Evolutionary conservation across 108 stramenopile species (phyloP), one percentile per base, ranked within the genome.

Genomic region (Licmophora abbreviata): DNA sequence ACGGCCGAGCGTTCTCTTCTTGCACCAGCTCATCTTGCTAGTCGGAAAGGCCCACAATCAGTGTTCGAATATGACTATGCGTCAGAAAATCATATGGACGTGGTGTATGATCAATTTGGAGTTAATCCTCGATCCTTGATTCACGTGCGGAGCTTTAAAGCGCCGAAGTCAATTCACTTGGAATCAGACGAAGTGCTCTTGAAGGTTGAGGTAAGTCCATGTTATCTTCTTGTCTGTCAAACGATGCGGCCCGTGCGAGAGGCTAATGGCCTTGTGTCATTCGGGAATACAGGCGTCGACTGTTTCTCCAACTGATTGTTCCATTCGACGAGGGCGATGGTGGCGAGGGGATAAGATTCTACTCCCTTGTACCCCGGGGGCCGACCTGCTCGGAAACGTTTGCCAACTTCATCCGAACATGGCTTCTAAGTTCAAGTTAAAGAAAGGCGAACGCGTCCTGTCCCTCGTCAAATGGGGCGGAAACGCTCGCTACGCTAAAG

Each of bases 401-500:
- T 23, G 53, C 20, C 36, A 44, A 25, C 24, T 34, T 11, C 49
- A 59, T 44, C 8, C n/a, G 4, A 52, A 41, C 18, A 59, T 38
- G 24, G 37, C 18, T 7, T 25, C 27, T 1, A 18, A 23, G 38
- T 22, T 35, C 21, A 54, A 48, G 12, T 45, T 71, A 22, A 43
- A 64, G 11, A 34, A 35, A 3, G 83, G 83, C 9, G 81, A 89
- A 46, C 48, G 64, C 8, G 83, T 89, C 21, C 53, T 81, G 9
- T 59, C 78, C 27, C 38, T 63, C 24, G 47, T 63, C 0, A 44
- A 11, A 2, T 46, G 44, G 10, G 87, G 87, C 14, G 79, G 69
- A 0, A 89, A 85, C 53, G 70, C 87, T 36, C 58, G 81, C 18
- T 84, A 69, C 54, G 55, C 63, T 18, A 65, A 63, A 24, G 33